phyloP scores from a whole-genome alignment of 2,329 filamentous ascomycete species.

The Claviceps maximensis region DNA sequence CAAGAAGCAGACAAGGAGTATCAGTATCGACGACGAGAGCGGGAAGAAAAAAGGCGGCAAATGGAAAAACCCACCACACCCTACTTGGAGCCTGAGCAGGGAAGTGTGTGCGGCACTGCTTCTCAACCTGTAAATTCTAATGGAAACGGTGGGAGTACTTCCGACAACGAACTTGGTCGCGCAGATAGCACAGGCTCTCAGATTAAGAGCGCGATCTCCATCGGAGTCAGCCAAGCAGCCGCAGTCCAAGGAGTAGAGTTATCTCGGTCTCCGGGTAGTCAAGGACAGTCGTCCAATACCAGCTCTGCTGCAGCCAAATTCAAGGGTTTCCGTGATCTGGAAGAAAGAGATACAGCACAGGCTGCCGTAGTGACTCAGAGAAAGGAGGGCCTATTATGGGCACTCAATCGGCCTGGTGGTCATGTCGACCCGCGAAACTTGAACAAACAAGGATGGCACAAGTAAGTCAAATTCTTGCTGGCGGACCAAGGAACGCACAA shows the following conservation, averaged over 20 bases:
- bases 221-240: constrained; percentile 22
- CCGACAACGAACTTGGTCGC: constrained; percentile 57
- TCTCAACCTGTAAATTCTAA: constrained; percentile 24
- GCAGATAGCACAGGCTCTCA: constrained; percentile 65
- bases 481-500: neutral
- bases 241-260: constrained; percentile 26
- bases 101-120: constrained; percentile 26
- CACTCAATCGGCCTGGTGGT: constrained; percentile 79
- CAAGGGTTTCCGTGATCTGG: constrained; percentile 83
- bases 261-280: constrained; percentile 44
- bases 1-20: constrained; percentile 91
- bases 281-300: constrained; percentile 29
- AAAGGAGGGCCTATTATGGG: constrained; percentile 93
- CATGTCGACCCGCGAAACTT: constrained; percentile 91
- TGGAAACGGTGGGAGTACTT: constrained; percentile 33
- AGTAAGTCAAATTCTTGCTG: constrained; percentile 45
- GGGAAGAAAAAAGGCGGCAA: constrained; percentile 83
- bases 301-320: constrained; percentile 52
- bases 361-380: constrained; percentile 43
- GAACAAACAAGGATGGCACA: constrained; percentile 98
- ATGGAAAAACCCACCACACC: constrained; percentile 76
- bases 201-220: constrained; percentile 38
- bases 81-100: constrained; percentile 56
- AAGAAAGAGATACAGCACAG: constrained; percentile 60
- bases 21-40: constrained; percentile 84